Percentiles rank a stretch among this genome's conserved stretches.
phyloP scores from a whole-genome alignment of 2,329 filamentous ascomycete genomes.

The Botrytis galanthina region DNA sequence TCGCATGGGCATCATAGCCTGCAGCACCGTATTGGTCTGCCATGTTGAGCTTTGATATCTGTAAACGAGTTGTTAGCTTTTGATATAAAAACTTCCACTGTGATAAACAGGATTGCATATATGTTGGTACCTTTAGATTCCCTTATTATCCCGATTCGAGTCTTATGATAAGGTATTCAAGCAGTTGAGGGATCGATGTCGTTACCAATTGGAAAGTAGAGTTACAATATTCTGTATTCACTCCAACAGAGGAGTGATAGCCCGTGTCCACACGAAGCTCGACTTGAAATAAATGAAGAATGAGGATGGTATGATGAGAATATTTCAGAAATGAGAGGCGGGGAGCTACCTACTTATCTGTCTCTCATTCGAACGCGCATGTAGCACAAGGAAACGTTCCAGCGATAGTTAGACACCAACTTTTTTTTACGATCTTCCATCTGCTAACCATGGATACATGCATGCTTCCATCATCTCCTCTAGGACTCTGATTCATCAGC shows the following conservation, averaged over 20 bases:
- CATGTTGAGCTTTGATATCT: slow-evolving; percentile 9
- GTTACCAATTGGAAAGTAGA: background rate
- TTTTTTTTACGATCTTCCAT: background rate
- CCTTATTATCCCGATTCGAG: background rate
- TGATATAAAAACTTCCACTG: too few species aligned
- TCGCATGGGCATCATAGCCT: background rate
- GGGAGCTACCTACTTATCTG: slow-evolving; percentile 6
- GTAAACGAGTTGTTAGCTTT: background rate
- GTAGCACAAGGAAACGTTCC: background rate
- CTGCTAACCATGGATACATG: background rate
- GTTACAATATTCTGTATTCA: background rate
- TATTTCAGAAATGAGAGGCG: background rate
- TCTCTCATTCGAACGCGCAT: background rate
- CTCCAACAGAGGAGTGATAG: background rate
- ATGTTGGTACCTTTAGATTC: background rate
- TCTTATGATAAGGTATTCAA: background rate
- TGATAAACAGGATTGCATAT: background rate
- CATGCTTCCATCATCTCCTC: slow-evolving; percentile 4
- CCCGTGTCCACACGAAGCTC: background rate
- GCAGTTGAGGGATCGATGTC: background rate
- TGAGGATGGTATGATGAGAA: background rate
- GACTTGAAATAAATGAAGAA: background rate
- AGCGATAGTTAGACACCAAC: background rate
- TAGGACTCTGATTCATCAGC: slow-evolving; percentile 4
- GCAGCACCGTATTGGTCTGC: background rate